Conservation (phyloP, 345 rosid species). For the Streptanthus diversifolius region DNA sequence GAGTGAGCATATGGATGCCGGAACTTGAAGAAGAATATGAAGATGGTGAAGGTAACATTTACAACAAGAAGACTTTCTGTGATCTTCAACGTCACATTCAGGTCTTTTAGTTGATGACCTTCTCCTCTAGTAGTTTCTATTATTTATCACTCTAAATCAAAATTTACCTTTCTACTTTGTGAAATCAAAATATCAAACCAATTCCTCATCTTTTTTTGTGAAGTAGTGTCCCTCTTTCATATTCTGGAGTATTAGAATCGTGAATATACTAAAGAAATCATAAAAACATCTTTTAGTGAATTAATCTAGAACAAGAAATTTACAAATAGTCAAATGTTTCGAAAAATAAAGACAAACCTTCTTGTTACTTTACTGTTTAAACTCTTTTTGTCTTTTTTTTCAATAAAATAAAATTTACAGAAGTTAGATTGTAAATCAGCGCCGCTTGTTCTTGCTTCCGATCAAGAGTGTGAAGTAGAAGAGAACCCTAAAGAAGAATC, state of each 20-base stretch:
- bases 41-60: conserved; percentile 11
- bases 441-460: conserved; percentile 92
- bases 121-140: too few relatives aligned
- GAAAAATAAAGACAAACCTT: background rate
- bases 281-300: background rate
- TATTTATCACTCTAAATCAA: background rate
- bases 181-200: background rate
- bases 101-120: too few relatives aligned
- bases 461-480: conserved; percentile 70
- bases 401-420: background rate
- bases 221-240: background rate
- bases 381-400: background rate
- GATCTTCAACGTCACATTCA: conserved; percentile 97
- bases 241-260: background rate
- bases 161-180: background rate
- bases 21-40: background rate
- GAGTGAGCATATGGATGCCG: background rate
- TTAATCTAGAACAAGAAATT: background rate
- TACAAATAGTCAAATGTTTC: background rate
- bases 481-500: conserved; percentile 71
- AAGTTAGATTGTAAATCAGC: conserved; percentile 22
- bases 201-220: background rate
- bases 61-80: conserved; percentile 85
- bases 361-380: background rate
- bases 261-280: background rate